These are phyloP conservation scores for Phytomonas serpens DNA, from an alignment of 208 protist genomes.

Conservation along the genomic window DNA sequence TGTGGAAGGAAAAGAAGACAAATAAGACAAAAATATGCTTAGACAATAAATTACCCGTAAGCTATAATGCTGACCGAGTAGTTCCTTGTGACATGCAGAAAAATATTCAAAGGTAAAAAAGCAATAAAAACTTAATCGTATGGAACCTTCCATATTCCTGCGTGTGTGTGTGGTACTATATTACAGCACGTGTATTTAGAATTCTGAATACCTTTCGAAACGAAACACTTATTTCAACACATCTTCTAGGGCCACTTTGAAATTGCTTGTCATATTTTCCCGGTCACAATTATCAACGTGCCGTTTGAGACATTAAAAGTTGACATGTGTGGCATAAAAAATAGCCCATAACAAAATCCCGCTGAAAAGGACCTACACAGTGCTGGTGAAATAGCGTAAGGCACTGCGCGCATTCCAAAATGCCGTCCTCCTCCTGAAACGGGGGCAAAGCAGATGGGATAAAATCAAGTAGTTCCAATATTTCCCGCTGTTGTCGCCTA, in stretches of 20 bases:
- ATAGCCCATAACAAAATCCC: conserved; percentile 25
- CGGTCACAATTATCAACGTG: neutral
- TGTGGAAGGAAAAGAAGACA: neutral
- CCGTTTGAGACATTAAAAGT: conserved; percentile 13
- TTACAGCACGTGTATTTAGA: neutral
- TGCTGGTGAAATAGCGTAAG: conserved; percentile 67
- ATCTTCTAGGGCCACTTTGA: neutral
- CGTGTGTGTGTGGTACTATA: neutral
- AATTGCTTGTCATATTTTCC: neutral
- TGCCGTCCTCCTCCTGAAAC: conserved; percentile 50
- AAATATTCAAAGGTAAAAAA: neutral
- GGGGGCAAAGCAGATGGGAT: conserved; percentile 12
- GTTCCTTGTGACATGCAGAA: neutral
- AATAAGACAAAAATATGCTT: neutral
- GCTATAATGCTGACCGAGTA: neutral
- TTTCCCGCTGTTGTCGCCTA: neutral
- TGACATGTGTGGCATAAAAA: conserved; percentile 79
- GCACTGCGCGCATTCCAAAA: conserved; percentile 70
- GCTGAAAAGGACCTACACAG: conserved; percentile 63
- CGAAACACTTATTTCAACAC: neutral
- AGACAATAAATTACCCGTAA: neutral
- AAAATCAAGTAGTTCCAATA: conserved; percentile 2
- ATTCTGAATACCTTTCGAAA: neutral
- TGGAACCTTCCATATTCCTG: neutral
- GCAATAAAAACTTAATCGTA: neutral